Evolutionary conservation across 2,329 filamentous ascomycete species (phyloP), one percentile per base, ranked within the genome.

Genomic region (Aspergillus sp.): DNA sequence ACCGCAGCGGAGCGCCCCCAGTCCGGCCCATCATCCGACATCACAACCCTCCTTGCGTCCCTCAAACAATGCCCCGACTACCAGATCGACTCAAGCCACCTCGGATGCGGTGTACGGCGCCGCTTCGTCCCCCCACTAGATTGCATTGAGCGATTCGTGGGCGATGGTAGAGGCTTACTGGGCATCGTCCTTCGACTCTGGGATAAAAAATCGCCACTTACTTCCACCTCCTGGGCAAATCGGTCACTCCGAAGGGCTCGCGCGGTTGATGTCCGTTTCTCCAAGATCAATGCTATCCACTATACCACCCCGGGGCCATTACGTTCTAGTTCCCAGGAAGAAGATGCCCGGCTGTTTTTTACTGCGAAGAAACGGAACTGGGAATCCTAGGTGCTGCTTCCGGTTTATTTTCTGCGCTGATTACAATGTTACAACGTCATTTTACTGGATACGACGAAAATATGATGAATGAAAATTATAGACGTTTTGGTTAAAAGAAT

Each of bases 11-110:
- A 6, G 12, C 37, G 34, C 27, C 38, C 39, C 26, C 40, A 37
- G 7, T 30, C 47, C 31, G 49, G 30, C 6, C 54, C 51, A 6
- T 51, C 55, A 43, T 52, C 52, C n/a, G 58, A 66, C 35, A 61
- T 70, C 19, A 52, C 49, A 8, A 44, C 56, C 6, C 53, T 71
- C 30, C 60, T 71, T 7, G 53, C 61, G 5, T 60, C 62, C 8
- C 53, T 72, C 11, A 68, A 66, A 43, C 58, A 67, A 46, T 67
- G 61, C 39, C 68, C 70, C 2, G 65, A 67, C 30, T 71, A 71
- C 47, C 66, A 71, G 44, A 62, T 73, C 31, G 69, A 72, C 45
- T 44, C 51, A 2, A 64, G 65, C 42, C 70, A 72, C 40, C 53
- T 54, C 3, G 65, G 67, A 30, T 72, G 70, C 45, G 69, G 69